A percentile compares a stretch with the other conserved stretches of the same genome.
Conservation (phyloP, 139 green algal species). For the Haematococcus sp. region DNA sequence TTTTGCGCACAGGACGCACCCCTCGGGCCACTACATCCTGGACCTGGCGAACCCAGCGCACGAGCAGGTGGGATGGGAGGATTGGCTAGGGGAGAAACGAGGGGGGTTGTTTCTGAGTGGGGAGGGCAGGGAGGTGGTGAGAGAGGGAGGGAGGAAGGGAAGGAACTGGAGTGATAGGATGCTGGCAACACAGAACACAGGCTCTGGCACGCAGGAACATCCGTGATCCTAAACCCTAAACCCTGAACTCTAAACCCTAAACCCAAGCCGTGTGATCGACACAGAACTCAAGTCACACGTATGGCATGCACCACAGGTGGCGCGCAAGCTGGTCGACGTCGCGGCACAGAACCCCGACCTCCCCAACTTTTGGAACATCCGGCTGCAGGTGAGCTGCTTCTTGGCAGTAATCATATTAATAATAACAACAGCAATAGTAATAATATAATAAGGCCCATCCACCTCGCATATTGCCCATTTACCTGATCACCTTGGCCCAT, state of each 20-base stretch:
- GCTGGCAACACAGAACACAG: too few relatives aligned
- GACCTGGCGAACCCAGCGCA: conserved; percentile 53
- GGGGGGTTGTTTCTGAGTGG: too few relatives aligned
- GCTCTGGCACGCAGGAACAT: not conserved
- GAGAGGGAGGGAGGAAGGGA: too few relatives aligned
- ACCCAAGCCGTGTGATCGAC: not conserved
- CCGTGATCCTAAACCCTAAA: too few relatives aligned
- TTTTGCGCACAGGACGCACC: not conserved
- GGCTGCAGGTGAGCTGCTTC: conserved; percentile 43
- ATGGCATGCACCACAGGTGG: conserved; percentile 24
- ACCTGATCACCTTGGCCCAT: too few relatives aligned
- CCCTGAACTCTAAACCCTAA: too few relatives aligned
- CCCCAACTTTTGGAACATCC: conserved; percentile 68
- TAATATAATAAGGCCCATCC: too few relatives aligned
- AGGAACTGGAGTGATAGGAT: too few relatives aligned
- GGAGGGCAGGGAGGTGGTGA: too few relatives aligned
- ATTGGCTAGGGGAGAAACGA: too few relatives aligned
- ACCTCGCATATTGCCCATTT: too few relatives aligned
- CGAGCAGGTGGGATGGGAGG: too few relatives aligned
- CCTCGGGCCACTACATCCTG: conserved; percentile 55
- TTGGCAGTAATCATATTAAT: not conserved
- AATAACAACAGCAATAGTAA: not conserved
- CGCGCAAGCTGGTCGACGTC: conserved; percentile 52
- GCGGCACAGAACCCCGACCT: conserved; percentile 40
- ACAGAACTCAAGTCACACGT: not conserved